Base-by-base conservation (phyloP, 495 filamentous ascomycete genomes). In the Podospora pseudopauciseta region DNA sequence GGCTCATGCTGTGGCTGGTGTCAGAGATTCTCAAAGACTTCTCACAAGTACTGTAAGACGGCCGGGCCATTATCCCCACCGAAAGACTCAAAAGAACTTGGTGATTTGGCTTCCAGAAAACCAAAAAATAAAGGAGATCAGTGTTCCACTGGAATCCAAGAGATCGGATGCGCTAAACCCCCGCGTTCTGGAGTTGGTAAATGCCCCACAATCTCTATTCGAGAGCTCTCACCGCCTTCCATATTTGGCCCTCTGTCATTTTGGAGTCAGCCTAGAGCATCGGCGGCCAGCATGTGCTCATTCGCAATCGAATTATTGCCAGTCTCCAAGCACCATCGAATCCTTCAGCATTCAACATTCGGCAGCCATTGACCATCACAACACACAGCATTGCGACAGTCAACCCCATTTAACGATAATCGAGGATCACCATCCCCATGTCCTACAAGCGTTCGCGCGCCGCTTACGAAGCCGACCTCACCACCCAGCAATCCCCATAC, bases 361-460 rank as follows among this genome's bases (percentile, higher is more conserved):
- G 39, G 5, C 15, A 49, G 9, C 9, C 39, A 49, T 49, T 49
- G 39, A 49, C 15, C 9, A 49, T 13, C 7, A 16, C 39, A 5
- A 49, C 39, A 3, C 15, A 16, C 6, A 13, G 9, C 39, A 13
- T 3, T 11, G 15, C 39, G 39, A 49, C 9, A 49, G 9, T 6
- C 55, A 58, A 58, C 18, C 23, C 23, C 23, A 23, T 23, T 23
- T 23, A 23, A 23, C 23, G 23, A 23, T 23, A 23, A 23, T 1
- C 23, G 23, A 23, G 23, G 23, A 23, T 23, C 23, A 23, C 23
- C 23, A 23, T 61, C 70, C 77, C 65, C 73, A 93, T 94, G 92
- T 88, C 92, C 70, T 81, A 82, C 77, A 98, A 98, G 84, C 85
- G 95, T 75, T 86, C 88, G 66, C 89, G 92, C 60, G 86, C 87